phyloP scores from a whole-genome alignment of 805 yeast species.

The Kazachstania africana region DNA sequence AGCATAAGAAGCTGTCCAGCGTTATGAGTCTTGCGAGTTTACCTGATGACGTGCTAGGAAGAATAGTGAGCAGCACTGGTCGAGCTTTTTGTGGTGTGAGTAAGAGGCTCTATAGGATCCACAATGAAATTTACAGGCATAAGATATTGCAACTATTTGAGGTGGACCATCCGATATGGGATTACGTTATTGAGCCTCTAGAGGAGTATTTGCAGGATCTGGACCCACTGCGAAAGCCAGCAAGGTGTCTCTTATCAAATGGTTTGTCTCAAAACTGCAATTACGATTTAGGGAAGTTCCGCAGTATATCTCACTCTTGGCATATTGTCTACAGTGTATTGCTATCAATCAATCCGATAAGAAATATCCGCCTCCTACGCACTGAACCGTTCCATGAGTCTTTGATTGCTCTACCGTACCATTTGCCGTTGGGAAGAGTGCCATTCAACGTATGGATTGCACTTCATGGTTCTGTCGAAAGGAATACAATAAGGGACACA shows the following conservation, averaged over 20 bases:
- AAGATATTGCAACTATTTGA: conserved; percentile 4
- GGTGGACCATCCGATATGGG: conserved; percentile 5
- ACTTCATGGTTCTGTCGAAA: conserved; percentile 4
- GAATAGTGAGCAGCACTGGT: background rate
- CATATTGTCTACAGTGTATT: conserved; percentile 10
- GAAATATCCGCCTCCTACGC: no score
- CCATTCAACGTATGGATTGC: conserved; percentile 15
- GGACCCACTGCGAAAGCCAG: conserved; percentile 7
- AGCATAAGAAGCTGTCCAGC: background rate
- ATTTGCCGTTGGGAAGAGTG: background rate
- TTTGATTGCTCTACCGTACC: background rate
- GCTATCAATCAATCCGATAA: conserved; percentile 2
- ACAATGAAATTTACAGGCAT: conserved; percentile 9
- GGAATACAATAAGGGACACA: background rate
- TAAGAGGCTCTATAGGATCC: background rate
- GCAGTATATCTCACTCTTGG: conserved; percentile 16
- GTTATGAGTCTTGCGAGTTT: conserved; percentile 1
- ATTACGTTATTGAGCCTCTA: conserved; percentile 1
- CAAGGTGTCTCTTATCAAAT: background rate
- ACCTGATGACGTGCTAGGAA: conserved; percentile 1
- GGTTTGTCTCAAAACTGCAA: background rate
- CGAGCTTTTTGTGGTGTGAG: conserved; percentile 1
- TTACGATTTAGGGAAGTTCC: background rate
- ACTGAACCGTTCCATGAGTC: background rate
- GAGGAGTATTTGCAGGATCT: conserved; percentile 5